These are phyloP conservation scores for Cryptosporidium canis DNA, from an alignment of 169 alveolate species.

Conservation along the genomic window DNA sequence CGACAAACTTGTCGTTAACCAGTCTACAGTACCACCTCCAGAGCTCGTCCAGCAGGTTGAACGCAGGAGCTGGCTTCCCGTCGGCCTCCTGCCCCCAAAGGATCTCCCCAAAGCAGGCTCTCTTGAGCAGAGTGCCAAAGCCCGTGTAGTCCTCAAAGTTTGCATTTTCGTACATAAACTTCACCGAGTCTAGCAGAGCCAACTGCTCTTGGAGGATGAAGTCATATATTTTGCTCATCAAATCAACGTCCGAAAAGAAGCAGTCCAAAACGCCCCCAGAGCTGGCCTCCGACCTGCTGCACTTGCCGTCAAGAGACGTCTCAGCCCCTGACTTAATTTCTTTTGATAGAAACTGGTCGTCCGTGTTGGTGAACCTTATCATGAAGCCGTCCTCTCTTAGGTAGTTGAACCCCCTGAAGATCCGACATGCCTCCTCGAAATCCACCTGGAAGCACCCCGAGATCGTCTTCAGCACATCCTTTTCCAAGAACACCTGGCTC, in stretches of 20 bases:
- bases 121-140: not conserved
- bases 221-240: conserved; percentile 45
- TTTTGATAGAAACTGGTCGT: not conserved
- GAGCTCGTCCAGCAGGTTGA: conserved; percentile 35
- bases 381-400: conserved; percentile 21
- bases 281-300: not conserved
- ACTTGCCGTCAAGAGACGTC: not conserved
- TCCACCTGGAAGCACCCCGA: not conserved
- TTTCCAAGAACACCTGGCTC: not conserved
- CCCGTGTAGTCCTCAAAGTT: conserved; percentile 9
- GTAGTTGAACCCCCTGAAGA: conserved; percentile 36
- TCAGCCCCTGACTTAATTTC: not conserved
- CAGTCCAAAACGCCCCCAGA: conserved; percentile 18
- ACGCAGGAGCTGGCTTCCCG: not conserved
- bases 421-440: not conserved
- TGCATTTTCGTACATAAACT: conserved; percentile 62
- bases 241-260: conserved; percentile 1
- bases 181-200: conserved; percentile 15
- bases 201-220: conserved; percentile 51
- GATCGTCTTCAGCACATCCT: conserved; percentile 17
- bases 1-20: conserved; percentile 10
- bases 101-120: conserved; percentile 24
- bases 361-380: conserved; percentile 26
- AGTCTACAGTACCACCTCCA: conserved; percentile 54
- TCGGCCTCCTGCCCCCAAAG: not conserved